A percentile compares a stretch with the other conserved stretches of the same genome.
phyloP scores from a whole-genome alignment of 345 rosid species.

The Clausena lansium region DNA sequence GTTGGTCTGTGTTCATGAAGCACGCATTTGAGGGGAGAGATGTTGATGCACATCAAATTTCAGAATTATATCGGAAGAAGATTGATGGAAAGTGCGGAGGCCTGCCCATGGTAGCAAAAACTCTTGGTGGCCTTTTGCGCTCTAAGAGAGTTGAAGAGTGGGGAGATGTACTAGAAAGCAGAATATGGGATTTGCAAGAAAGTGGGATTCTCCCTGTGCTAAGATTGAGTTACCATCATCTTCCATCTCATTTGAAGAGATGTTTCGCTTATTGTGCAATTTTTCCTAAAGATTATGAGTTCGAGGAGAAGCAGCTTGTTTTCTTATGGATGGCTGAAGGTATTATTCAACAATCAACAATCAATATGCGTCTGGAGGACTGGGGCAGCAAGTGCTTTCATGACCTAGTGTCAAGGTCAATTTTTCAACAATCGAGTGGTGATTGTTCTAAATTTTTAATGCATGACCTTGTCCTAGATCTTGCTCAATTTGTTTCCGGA shows the following conservation, averaged over 20 bases:
- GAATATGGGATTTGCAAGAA: neutral
- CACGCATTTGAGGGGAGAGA: constrained; percentile 9
- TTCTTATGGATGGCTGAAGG: constrained; percentile 27
- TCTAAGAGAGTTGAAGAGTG: neutral
- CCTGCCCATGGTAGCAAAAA: constrained; percentile 22
- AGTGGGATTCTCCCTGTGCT: neutral
- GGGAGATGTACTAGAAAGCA: constrained; percentile 9
- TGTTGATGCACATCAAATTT: neutral
- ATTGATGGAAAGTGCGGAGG: constrained; percentile 17
- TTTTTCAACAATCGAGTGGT: neutral
- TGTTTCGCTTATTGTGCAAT: constrained; percentile 23
- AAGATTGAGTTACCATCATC: neutral
- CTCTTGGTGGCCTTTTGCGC: constrained; percentile 24
- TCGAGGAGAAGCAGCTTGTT: constrained; percentile 14
- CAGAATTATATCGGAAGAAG: neutral
- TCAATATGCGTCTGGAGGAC: constrained; percentile 4
- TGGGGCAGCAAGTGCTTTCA: constrained; percentile 9
- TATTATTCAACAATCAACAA: neutral
- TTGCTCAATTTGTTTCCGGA: constrained; percentile 5
- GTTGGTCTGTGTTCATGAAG: constrained; percentile 12
- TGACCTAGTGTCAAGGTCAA: constrained; percentile 11
- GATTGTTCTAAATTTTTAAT: neutral
- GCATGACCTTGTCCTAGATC: constrained; percentile 23
- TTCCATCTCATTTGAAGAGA: constrained; percentile 18
- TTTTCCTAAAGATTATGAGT: constrained; percentile 18